Evolutionary conservation across 306 rosid genomes (phyloP), one percentile per base, ranked within the genome.

Genomic region (Gillenia trifoliata): DNA sequence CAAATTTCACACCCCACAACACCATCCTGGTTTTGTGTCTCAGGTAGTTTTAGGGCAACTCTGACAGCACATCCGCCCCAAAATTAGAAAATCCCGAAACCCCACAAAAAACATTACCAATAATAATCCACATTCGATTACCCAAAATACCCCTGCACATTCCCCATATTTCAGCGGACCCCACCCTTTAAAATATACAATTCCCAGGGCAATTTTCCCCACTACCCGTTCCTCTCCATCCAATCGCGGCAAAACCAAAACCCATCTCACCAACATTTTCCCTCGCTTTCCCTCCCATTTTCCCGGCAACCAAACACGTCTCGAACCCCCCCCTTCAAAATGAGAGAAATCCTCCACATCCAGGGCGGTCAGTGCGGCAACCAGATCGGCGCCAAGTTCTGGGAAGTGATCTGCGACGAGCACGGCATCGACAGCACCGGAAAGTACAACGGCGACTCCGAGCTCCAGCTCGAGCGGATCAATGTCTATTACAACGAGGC

Each of bases 341-440:
- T 85, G 86, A 80, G 89, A 74, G 89, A 85, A 67, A 85, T 85
- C 61, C 83, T 85, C 5, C 89, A 82, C 75, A 85, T 85, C 64
- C 86, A 85, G 68, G 86, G 86, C 0, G 89, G 89, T 8, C 89
- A 85, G 57, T 85, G 86, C 17, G 89, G 89, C 23, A 85, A 85
- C 81, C 89, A 82, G 76, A 82, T 85, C 62, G 89, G 89, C 8
- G 86, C 89, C 73, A 82, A 85, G 80, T 85, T 79, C 78, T 85
- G 89, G 89, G 89, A 85, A 59, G 89, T 85, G 61, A 82, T 85
- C 38, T 85, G 86, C 82, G 85, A 82, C 17, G 85, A 85, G 82
- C 89, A 85, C 45, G 89, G 86, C 40, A 82, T 85, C 19, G 89
- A 85, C 64, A 64, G 45, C 47, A 79, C 83, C 28, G 86, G 89